Conservation (phyloP, 192 early-diverging fungal species). For the Gorgonomyces haynaldii region DNA sequence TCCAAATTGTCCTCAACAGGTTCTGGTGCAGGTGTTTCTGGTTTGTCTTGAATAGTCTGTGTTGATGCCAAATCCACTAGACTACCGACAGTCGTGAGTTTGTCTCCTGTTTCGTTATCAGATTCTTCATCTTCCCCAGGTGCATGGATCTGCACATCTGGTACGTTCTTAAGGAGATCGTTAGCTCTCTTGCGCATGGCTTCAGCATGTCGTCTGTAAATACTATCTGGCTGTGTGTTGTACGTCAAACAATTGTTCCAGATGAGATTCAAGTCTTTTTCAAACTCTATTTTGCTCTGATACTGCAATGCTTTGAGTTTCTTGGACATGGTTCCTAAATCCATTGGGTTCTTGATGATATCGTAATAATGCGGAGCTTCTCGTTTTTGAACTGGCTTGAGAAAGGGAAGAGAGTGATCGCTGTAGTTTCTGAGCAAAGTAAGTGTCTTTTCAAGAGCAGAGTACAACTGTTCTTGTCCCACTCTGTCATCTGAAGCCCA, state of each 20-base stretch:
- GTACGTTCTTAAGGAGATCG: slow-evolving; percentile 65
- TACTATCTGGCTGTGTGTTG: slow-evolving; percentile 80
- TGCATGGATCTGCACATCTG: slow-evolving; percentile 67
- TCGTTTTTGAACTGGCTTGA: slow-evolving; percentile 73
- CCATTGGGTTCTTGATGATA: slow-evolving; percentile 90
- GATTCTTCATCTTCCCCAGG: slow-evolving; percentile 46
- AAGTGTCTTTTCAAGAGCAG: slow-evolving; percentile 73
- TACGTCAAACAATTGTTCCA: slow-evolving; percentile 86
- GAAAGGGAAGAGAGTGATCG: slow-evolving; percentile 75
- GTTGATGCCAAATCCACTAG: no score
- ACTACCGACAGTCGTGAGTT: no score
- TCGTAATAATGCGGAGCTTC: slow-evolving; percentile 91
- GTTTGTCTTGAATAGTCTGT: no score
- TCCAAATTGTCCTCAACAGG: no score
- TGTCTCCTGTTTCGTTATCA: slow-evolving; percentile 44
- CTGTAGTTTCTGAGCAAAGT: slow-evolving; percentile 68
- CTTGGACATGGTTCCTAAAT: slow-evolving; percentile 79
- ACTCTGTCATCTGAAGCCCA: slow-evolving; percentile 79
- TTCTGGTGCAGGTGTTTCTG: no score
- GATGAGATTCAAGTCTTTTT: slow-evolving; percentile 77
- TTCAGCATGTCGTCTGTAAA: slow-evolving; percentile 74
- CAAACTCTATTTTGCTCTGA: slow-evolving; percentile 77
- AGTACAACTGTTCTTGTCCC: slow-evolving; percentile 86
- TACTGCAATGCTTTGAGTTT: slow-evolving; percentile 75
- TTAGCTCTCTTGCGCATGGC: slow-evolving; percentile 69